phyloP scores from a whole-genome alignment of 225 moss, liverwort and hornwort genomes.

The Takakia lepidozioides region DNA sequence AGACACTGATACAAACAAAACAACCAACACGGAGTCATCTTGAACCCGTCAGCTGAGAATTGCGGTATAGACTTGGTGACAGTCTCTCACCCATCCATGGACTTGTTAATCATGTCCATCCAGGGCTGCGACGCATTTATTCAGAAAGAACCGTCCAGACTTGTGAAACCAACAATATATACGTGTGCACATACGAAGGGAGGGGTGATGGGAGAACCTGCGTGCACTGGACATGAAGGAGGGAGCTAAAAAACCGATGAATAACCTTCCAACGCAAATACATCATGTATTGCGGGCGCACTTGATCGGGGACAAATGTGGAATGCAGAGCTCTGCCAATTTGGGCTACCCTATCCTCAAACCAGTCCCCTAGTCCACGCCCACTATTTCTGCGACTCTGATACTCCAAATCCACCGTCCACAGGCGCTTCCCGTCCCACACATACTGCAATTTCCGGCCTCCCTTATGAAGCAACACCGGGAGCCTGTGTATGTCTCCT shows the following conservation, averaged over 20 bases:
- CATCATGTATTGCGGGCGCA: slow-evolving; percentile 68
- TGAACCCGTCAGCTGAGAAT: background rate
- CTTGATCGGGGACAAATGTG: slow-evolving; percentile 81
- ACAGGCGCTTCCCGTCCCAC: slow-evolving; percentile 51
- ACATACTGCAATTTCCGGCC: slow-evolving; percentile 75
- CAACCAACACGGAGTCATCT: background rate
- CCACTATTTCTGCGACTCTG: slow-evolving; percentile 6
- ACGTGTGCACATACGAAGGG: background rate
- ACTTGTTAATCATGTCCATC: too few species aligned
- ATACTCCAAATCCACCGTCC: slow-evolving; percentile 39
- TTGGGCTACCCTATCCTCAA: slow-evolving; percentile 19
- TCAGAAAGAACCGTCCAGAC: slow-evolving; percentile 3
- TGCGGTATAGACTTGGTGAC: background rate
- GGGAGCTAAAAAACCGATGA: slow-evolving; percentile 78
- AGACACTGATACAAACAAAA: too few species aligned
- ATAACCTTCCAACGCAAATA: slow-evolving; percentile 87
- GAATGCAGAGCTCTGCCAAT: slow-evolving; percentile 39
- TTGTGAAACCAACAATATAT: slow-evolving; percentile 2
- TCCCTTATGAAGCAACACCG: slow-evolving; percentile 50
- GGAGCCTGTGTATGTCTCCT: slow-evolving; percentile 52
- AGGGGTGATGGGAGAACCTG: slow-evolving; percentile 34
- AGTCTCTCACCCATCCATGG: too few species aligned
- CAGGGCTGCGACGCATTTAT: too few species aligned
- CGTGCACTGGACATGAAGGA: slow-evolving; percentile 88
- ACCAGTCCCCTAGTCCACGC: slow-evolving; percentile 10